phyloP scores from a whole-genome alignment of 768 basidiomycete genomes.

The Neoboletus magnificus region DNA sequence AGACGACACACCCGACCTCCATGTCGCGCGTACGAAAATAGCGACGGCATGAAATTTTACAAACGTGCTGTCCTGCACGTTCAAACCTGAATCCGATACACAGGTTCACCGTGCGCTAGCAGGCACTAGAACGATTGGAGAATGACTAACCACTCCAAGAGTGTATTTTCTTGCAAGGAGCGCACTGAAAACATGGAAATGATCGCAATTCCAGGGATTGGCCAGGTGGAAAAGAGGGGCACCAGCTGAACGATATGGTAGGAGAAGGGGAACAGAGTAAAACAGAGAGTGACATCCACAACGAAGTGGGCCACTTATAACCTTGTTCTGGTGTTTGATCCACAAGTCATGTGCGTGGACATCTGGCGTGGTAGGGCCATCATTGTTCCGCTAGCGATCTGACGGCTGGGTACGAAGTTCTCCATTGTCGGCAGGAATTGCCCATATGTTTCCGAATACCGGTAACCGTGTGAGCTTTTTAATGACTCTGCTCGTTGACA shows the following conservation, averaged over 20 bases:
- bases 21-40: too few species aligned
- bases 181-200: too few species aligned
- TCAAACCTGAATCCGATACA: neutral
- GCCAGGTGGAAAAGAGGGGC: neutral
- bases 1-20: too few species aligned
- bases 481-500: too few species aligned
- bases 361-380: neutral
- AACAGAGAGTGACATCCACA: neutral
- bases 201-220: neutral
- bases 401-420: neutral
- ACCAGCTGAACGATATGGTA: neutral
- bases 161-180: too few species aligned
- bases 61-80: neutral
- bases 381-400: neutral
- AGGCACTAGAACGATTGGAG: neutral
- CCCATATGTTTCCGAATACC: too few species aligned
- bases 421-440: neutral
- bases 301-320: neutral
- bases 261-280: neutral
- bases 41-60: too few species aligned
- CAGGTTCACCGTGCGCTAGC: too few species aligned
- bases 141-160: neutral
- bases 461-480: too few species aligned
- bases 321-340: neutral
- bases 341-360: neutral